A percentile compares a stretch with the other conserved stretches of the same genome.
Conservation (phyloP, 768 basidiomycete genomes). For the Boletus reticulatus region DNA sequence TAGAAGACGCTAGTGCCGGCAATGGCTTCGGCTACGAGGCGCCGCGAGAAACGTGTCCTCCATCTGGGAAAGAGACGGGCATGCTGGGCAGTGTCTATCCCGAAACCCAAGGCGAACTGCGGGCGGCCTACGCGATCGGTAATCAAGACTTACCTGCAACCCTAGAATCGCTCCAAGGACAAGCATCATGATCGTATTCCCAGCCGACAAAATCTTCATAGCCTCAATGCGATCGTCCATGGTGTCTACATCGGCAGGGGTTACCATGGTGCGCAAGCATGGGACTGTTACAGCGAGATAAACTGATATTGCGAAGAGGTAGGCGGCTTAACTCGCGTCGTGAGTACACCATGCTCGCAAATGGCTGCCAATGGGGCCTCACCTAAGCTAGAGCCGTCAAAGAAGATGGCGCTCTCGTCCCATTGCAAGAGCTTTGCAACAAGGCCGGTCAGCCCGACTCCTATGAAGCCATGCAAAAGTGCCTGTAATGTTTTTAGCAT, state of each 20-base stretch:
- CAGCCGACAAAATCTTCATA: slow-evolving; percentile 78
- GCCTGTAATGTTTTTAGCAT: slow-evolving; percentile 46
- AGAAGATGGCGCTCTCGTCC: slow-evolving; percentile 93
- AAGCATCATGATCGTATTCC: slow-evolving; percentile 79
- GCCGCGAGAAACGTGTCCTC: slow-evolving; percentile 1
- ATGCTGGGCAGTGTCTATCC: neutral
- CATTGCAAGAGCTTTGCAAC: slow-evolving; percentile 80
- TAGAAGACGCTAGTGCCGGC: neutral
- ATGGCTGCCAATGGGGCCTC: slow-evolving; percentile 19
- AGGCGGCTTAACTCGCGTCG: slow-evolving; percentile 50
- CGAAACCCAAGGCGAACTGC: neutral
- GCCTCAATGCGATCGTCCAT: slow-evolving; percentile 71
- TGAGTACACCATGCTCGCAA: slow-evolving; percentile 7
- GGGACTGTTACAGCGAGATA: slow-evolving; percentile 85
- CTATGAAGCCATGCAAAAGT: slow-evolving; percentile 81
- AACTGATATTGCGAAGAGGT: slow-evolving; percentile 72
- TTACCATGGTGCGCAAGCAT: slow-evolving; percentile 70
- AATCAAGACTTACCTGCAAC: slow-evolving; percentile 59
- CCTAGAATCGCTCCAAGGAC: slow-evolving; percentile 62
- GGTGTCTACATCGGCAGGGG: slow-evolving; percentile 56
- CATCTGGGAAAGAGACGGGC: slow-evolving; percentile 8
- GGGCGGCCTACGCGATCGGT: neutral
- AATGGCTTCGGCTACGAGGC: slow-evolving; percentile 14
- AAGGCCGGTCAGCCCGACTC: slow-evolving; percentile 71
- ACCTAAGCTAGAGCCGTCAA: slow-evolving; percentile 90